phyloP scores from a whole-genome alignment of 2,329 filamentous ascomycete species.

The Microsporum ferrugineum region DNA sequence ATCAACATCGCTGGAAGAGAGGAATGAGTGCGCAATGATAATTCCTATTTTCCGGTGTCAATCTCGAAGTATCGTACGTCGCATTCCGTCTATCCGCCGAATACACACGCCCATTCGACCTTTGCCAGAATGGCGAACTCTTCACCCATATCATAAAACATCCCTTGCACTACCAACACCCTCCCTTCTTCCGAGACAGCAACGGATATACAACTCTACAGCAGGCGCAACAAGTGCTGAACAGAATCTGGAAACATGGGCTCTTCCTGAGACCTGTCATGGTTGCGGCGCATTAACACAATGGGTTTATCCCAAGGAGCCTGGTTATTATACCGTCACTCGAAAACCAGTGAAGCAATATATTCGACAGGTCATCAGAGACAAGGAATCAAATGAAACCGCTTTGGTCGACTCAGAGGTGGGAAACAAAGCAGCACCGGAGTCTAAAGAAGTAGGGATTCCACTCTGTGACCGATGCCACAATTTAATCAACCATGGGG shows the following conservation, averaged over 20 bases:
- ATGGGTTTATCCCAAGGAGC: conserved; percentile 41
- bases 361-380: conserved; percentile 9
- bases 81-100: background rate
- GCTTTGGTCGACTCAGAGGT: background rate
- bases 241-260: background rate
- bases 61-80: background rate
- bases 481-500: conserved; percentile 62
- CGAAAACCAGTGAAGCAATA: conserved; percentile 38
- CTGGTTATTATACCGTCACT: conserved; percentile 46
- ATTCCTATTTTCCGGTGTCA: background rate
- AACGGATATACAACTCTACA: background rate
- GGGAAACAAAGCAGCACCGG: background rate
- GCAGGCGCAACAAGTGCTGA: background rate
- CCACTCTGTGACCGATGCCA: conserved; percentile 85
- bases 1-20: background rate
- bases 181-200: background rate
- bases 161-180: background rate
- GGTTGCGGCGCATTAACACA: conserved; percentile 53
- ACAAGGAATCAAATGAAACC: background rate
- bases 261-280: conserved; percentile 45
- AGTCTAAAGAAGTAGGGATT: conserved; percentile 10
- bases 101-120: background rate
- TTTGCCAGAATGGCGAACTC: background rate
- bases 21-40: background rate
- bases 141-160: background rate